Conservation (phyloP, 257 asterid genomes). For the Vinca minor region DNA sequence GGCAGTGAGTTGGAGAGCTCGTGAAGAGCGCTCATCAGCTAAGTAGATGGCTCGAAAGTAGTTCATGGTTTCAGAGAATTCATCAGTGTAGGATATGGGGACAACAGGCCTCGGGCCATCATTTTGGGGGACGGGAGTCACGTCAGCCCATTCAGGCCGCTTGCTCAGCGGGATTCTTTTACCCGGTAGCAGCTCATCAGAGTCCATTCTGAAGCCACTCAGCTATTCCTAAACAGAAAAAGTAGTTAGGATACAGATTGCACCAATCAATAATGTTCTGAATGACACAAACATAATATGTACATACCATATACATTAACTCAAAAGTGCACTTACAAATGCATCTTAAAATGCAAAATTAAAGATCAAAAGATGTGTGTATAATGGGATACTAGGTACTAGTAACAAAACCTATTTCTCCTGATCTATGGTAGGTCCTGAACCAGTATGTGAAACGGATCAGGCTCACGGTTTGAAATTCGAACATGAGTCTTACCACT, state of each 20-base stretch:
- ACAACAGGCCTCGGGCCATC: conserved; percentile 93
- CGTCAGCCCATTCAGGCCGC: conserved; percentile 80
- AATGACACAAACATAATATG: no score
- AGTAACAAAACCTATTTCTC: no score
- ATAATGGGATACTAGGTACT: no score
- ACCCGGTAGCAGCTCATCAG: neutral
- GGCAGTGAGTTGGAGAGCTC: conserved; percentile 67
- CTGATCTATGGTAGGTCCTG: no score
- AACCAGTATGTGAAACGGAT: no score
- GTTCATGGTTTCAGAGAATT: conserved; percentile 76
- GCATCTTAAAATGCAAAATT: no score
- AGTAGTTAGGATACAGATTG: neutral
- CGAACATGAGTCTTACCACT: no score
- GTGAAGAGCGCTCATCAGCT: conserved; percentile 76
- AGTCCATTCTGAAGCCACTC: neutral
- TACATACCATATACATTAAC: no score
- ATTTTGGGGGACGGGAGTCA: conserved; percentile 69
- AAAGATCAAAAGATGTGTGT: no score
- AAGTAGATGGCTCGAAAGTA: conserved; percentile 78
- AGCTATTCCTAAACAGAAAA: neutral
- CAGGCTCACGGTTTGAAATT: no score
- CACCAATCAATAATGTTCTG: neutral
- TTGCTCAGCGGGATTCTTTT: conserved; percentile 35
- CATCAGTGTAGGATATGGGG: conserved; percentile 67
- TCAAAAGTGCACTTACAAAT: no score